These are phyloP conservation scores for Centrapalus pauciflorus DNA, from an alignment of 129 eudicot species.

Conservation along the genomic window DNA sequence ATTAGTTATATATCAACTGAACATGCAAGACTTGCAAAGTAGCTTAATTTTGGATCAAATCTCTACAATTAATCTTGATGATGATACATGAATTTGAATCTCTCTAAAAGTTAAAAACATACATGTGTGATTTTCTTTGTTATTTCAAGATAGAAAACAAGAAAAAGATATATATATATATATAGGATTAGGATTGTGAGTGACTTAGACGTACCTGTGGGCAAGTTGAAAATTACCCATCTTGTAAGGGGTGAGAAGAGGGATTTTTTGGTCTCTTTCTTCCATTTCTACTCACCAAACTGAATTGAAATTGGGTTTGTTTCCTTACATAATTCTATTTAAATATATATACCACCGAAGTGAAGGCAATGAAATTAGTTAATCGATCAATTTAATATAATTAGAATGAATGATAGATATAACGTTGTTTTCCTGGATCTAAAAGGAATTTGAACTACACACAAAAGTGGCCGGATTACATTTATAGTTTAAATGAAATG, in stretches of 20 bases:
- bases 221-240: slow-evolving; percentile 49
- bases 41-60: neutral
- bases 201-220: slow-evolving; percentile 32
- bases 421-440: neutral
- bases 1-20: no score
- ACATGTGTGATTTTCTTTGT: neutral
- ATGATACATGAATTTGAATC: neutral
- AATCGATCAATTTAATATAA: no score
- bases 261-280: slow-evolving; percentile 21
- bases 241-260: slow-evolving; percentile 42
- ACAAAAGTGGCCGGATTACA: no score
- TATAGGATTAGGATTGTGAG: neutral
- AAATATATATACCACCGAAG: no score
- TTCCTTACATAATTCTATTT: no score
- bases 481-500: no score
- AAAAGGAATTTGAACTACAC: neutral
- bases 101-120: neutral
- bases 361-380: neutral
- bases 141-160: neutral
- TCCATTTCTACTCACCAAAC: slow-evolving; percentile 2
- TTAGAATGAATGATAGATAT: neutral
- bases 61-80: neutral
- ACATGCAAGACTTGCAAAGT: no score
- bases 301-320: no score
- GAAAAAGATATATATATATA: no score